phyloP scores from a whole-genome alignment of 78 protist genomes.

The Protostelium mycophagum region DNA sequence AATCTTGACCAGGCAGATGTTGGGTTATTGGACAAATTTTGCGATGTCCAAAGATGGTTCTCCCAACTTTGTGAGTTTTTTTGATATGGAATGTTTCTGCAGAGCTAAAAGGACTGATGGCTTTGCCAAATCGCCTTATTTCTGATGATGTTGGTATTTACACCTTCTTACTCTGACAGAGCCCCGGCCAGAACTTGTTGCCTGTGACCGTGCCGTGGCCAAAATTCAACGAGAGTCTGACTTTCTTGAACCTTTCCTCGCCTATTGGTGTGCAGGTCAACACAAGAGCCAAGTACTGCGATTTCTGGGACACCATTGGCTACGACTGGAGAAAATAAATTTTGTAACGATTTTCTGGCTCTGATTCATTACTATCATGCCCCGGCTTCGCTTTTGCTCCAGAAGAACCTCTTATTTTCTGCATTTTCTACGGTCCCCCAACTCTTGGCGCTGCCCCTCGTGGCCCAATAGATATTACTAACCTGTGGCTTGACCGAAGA shows the following conservation, averaged over 20 bases:
- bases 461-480: too few relatives aligned
- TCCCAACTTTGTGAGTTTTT: not conserved
- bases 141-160: too few relatives aligned
- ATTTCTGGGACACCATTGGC: not conserved
- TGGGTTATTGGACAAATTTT: not conserved
- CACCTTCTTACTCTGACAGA: too few relatives aligned
- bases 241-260: not conserved
- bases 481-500: too few relatives aligned
- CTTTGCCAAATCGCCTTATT: not conserved
- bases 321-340: not conserved
- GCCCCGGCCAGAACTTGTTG: too few relatives aligned
- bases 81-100: not conserved
- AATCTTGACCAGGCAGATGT: not conserved
- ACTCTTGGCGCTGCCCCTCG: too few relatives aligned
- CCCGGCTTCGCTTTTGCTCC: too few relatives aligned
- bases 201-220: too few relatives aligned
- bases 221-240: not conserved
- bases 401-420: too few relatives aligned
- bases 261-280: not conserved
- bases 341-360: too few relatives aligned
- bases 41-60: not conserved
- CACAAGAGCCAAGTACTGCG: not conserved
- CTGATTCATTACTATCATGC: too few relatives aligned
- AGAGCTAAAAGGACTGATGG: not conserved
- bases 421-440: too few relatives aligned